Percentiles rank a stretch among this genome's conserved stretches.
phyloP scores from a whole-genome alignment of 2,329 filamentous ascomycete species.

The Colletotrichum gloeosporioides region DNA sequence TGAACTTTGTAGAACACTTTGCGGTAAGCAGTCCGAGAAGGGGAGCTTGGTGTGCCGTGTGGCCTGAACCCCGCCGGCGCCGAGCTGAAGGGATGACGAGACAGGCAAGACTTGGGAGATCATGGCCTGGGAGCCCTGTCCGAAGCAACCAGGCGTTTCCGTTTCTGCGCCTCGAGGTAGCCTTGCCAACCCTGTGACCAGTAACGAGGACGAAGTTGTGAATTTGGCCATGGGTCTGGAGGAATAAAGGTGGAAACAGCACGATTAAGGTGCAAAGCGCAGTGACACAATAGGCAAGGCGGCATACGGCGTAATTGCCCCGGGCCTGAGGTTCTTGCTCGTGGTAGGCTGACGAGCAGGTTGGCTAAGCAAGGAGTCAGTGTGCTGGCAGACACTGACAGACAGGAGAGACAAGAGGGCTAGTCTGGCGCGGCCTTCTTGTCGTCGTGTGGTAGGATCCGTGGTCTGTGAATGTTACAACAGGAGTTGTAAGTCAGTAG shows the following conservation, averaged over 20 bases:
- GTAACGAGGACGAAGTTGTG: background rate
- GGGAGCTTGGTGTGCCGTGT: background rate
- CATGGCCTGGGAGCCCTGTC: conserved; percentile 12
- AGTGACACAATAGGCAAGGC: conserved; percentile 14
- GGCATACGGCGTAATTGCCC: conserved; percentile 3
- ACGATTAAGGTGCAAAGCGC: conserved; percentile 15
- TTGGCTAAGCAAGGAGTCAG: conserved; percentile 16
- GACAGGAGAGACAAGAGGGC: conserved; percentile 7
- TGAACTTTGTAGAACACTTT: background rate
- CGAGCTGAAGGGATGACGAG: conserved; percentile 13
- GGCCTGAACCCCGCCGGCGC: background rate
- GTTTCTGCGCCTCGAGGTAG: conserved; percentile 13
- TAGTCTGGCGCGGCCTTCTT: background rate
- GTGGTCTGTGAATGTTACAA: background rate
- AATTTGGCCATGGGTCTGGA: conserved; percentile 2
- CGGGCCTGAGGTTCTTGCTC: background rate
- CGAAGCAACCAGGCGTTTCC: conserved; percentile 9
- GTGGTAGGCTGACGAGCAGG: conserved; percentile 1
- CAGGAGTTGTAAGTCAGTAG: background rate
- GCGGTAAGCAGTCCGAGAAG: background rate
- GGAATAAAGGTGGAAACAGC: conserved; percentile 5
- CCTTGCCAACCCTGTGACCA: conserved; percentile 18
- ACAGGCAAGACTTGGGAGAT: conserved; percentile 13
- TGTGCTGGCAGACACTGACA: conserved; percentile 14
- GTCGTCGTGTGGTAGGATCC: background rate